phyloP scores from a whole-genome alignment of 805 yeast genomes.

The Wickerhamiella musiphila region DNA sequence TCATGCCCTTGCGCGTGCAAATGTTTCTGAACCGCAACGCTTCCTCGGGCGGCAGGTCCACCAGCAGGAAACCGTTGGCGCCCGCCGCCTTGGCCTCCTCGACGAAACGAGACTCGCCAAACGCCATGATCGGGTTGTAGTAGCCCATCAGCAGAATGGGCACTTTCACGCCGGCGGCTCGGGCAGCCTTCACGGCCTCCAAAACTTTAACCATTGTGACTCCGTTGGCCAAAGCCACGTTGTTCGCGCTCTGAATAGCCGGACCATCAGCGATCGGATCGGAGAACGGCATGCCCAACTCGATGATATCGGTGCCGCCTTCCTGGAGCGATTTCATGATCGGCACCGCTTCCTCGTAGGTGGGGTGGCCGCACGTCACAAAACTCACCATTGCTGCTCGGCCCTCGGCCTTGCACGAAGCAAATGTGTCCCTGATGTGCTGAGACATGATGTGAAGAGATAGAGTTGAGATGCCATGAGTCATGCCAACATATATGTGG shows the following conservation, averaged over 20 bases:
- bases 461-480: background rate
- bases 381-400: conserved; percentile 85
- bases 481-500: background rate
- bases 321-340: conserved; percentile 74
- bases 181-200: conserved; percentile 56
- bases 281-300: conserved; percentile 88
- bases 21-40: conserved; percentile 69
- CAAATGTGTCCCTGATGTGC: conserved; percentile 40
- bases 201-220: conserved; percentile 53
- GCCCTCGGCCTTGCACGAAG: conserved; percentile 39
- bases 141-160: conserved; percentile 95
- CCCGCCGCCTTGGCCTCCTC: conserved; percentile 72
- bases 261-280: conserved; percentile 99
- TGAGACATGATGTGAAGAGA: conserved; percentile 28
- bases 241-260: conserved; percentile 77
- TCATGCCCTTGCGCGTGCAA: conserved; percentile 50
- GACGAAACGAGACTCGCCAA: conserved; percentile 75
- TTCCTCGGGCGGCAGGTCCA: conserved; percentile 96
- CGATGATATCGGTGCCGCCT: conserved; percentile 92
- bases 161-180: conserved; percentile 66
- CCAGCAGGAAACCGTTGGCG: conserved; percentile 86
- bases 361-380: conserved; percentile 88
- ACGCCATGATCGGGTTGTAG: conserved; percentile 81
- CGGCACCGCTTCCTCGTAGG: conserved; percentile 73
- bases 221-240: conserved; percentile 63